A percentile compares a stretch with the other conserved stretches of the same genome.
Evolutionary conservation across 495 filamentous ascomycete genomes (phyloP).

Genomic region (Massariosphaeria phaeospora): DNA sequence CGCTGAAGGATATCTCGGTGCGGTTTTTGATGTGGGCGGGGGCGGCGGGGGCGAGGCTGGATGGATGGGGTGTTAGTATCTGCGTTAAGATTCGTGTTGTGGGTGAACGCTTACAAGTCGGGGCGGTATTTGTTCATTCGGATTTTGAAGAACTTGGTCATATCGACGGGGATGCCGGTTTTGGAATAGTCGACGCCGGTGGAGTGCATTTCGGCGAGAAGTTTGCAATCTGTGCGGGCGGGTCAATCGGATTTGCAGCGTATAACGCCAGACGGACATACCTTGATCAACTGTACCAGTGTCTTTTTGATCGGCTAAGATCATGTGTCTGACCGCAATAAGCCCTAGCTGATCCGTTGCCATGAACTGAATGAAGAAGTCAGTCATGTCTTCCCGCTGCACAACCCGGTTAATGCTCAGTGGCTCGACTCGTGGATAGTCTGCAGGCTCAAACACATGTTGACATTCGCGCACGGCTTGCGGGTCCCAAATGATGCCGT

Average conservation of each 20-base stretch:
- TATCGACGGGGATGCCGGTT: slow-evolving; percentile 61
- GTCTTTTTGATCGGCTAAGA: slow-evolving; percentile 58
- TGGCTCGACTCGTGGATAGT: slow-evolving; percentile 57
- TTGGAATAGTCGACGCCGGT: slow-evolving; percentile 81
- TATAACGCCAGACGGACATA: too few species aligned
- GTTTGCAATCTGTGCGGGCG: slow-evolving; percentile 55
- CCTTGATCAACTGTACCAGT: slow-evolving; percentile 54
- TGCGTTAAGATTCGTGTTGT: too few species aligned
- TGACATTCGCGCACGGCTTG: background rate
- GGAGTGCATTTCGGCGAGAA: slow-evolving; percentile 65
- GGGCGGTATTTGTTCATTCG: too few species aligned
- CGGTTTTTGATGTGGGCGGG: too few species aligned
- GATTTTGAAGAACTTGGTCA: slow-evolving; percentile 23
- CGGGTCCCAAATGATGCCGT: slow-evolving; percentile 54
- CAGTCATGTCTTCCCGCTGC: slow-evolving; percentile 55
- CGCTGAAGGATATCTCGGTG: too few species aligned
- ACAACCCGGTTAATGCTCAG: slow-evolving; percentile 55
- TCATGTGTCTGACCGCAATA: slow-evolving; percentile 62
- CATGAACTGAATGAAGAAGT: slow-evolving; percentile 81
- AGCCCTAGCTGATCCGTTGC: slow-evolving; percentile 63
- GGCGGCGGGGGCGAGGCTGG: too few species aligned
- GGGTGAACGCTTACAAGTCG: too few species aligned
- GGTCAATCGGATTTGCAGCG: too few species aligned
- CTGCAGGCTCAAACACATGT: slow-evolving; percentile 52
- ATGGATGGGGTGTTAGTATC: too few species aligned